Base-by-base conservation (phyloP, 495 filamentous ascomycete genomes). In the Hyaloscypha finlandica region DNA sequence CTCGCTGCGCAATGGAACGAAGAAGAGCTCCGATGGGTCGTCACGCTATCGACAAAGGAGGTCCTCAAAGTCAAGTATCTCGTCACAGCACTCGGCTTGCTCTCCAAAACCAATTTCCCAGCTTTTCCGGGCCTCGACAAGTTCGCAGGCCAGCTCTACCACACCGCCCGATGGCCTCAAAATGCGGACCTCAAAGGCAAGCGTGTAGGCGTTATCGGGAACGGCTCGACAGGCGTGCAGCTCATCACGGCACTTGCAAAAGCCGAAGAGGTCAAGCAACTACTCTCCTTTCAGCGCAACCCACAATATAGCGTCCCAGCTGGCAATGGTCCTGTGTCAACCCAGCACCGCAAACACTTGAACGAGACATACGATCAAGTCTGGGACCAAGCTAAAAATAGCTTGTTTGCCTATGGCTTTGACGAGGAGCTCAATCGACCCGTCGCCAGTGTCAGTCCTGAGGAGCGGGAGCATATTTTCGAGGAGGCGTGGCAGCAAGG, bases 201-300 rank as follows among this genome's bases (percentile, higher is more conserved):
- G 66, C 74, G 71, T 22, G 81, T 89, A 33, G 84, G 80, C 6
- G 74, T 83, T 12, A 76, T 85, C 58, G 86, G 86, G 78, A 89
- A 77, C 80, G 85, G 74, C 61, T 84, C 68, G 77, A 84, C 68
- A 71, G 80, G 70, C 73, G 85, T 80, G 31, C 87, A 90, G 66
- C 78, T 90, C 19, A 81, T 67, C 20, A 52, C 64, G 14, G 45
- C 8, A 52, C 31, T 70, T 35, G 14, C 19, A 6, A 25, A 22
- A 12, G 63, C 81, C 82, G 9, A 68, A 74, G 8, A 19, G n/a
- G 84, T 87, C n/a, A 69, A 75, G n/a, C 77, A 81, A n/a, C 76
- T 84, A 39, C 84, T 87, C 66, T 83, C 88, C 75, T 91, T 89
- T 61, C 86, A 83, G 5, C 82, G 89, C 20, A 86, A 84, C 66